Base-by-base conservation (phyloP, 106 monocot genomes). In the Dendrobium nobile region DNA sequence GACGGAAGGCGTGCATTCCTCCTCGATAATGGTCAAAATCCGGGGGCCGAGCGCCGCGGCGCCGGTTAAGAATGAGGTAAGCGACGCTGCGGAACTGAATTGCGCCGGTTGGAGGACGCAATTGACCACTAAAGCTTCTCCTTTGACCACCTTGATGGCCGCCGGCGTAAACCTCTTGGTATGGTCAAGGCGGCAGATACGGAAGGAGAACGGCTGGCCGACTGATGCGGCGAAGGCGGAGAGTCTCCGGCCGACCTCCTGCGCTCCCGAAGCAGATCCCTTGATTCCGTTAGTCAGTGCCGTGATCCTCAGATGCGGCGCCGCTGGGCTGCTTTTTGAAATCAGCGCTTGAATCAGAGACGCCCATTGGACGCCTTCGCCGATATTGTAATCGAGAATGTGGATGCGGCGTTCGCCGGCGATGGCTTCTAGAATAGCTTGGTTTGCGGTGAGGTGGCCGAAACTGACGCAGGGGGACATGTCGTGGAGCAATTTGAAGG, bases 381-480 rank as follows among this genome's bases (percentile, higher is more conserved):
- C 77, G 80, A 89, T 82, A 83, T 87, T 85, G 78, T 83, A 87
- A 77, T 87, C 90, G 47, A 90, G 16, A 24, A 90, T 55, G 84
- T 90, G 90, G 11, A 90, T 70, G 15, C 85, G 55, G 47, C 87
- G 73, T 47, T 83, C 87, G 19, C 83, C 82, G 4, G 75, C 16
- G 47, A 79, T 78, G 33, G 82, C 86, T 67, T 90, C 90, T 16
- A 90, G 75, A 70, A 90, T 90, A 16, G 87, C 90, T 75, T 87
- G 87, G 82, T 90, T 90, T 18, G 90, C 87, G 4, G 90, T 90
- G 83, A 90, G 81, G 76, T 90, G 87, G 4, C 87, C 90, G 76
- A 90, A 90, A 9, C 83, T 90, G 13, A 85, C 77, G 78, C 79
- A 90, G 7, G 90, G 90, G 2, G 90, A 90, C 90, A 85, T 90